Base-by-base conservation (phyloP, 331 rosid species). In the Dryas integrifolia region DNA sequence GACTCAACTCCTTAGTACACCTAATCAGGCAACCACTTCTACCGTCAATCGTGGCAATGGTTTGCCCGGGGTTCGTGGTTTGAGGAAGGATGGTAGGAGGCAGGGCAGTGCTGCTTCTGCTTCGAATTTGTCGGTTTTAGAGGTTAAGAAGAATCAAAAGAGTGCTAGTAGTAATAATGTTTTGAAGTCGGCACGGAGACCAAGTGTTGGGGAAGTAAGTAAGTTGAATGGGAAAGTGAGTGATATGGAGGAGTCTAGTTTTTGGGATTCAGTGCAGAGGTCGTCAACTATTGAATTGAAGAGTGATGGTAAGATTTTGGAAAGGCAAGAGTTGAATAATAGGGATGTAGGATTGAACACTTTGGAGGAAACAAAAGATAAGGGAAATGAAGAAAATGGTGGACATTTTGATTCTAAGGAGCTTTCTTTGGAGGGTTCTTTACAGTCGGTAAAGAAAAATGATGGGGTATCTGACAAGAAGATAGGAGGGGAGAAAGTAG, bases 1-100 rank as follows among this genome's bases (percentile, higher is more conserved):
- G 99, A 95, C 99, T 15, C 79, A 89, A 74, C 92, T 95, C 72
- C 97, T 95, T 21, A 55, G 96, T 50, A 73, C 87, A 10, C 88
- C 96, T 5, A 79, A 24, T 72, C 88, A 52, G 30, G 73, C 86
- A 51, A 16, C 88, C 21, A 57, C 73, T 74, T 81, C 92, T 48
- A 82, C 56, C 11, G 67, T 70, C 1, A 78, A 74, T 65, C 85
- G 83, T 6, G 75, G 84, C 62, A 84, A 74, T 58, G 91, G 81
- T 51, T 56, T 58, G 8, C 73, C 84, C 4, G 84, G 79, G 0
- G 35, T 85, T 69, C 92, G 88, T 21, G 78, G 83, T 71, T 81
- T 87, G 49, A 84, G 82, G 83, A 88, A 76, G 75, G 93, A 76
- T 65, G 79, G 69, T 55, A 85, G 86, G 84, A 85, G 80, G 76